Evolutionary conservation across 2,329 filamentous ascomycete species (phyloP).

Genomic region (Talaromyces sp.): DNA sequence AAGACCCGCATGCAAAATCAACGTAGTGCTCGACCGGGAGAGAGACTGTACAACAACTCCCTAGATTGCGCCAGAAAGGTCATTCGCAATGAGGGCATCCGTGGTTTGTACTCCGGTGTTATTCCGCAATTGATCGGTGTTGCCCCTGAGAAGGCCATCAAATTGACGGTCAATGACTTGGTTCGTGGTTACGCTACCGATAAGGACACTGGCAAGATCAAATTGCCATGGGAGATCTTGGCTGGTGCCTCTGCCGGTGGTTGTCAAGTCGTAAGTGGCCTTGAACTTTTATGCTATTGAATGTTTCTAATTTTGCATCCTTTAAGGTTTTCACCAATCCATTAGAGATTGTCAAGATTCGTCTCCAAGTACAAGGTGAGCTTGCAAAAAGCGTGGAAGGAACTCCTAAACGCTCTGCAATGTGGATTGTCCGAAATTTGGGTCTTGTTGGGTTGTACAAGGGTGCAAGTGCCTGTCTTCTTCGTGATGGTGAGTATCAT

Average conservation of each 20-base stretch:
- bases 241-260: conserved; percentile 86
- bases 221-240: conserved; percentile 68
- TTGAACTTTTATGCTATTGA: background rate
- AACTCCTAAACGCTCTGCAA: conserved; percentile 81
- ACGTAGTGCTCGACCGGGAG: conserved; percentile 73
- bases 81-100: conserved; percentile 83
- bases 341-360: conserved; percentile 98
- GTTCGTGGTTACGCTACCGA: conserved; percentile 74
- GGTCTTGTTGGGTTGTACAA: conserved; percentile 95
- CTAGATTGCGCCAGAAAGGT: conserved; percentile 94
- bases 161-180: conserved; percentile 95
- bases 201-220: conserved; percentile 69
- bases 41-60: conserved; percentile 94
- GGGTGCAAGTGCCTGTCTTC: conserved; percentile 86
- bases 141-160: conserved; percentile 99
- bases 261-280: conserved; percentile 83
- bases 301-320: background rate
- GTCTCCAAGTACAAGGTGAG: conserved; percentile 94
- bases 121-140: conserved; percentile 94
- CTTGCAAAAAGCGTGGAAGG: conserved; percentile 82
- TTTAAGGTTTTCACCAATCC: conserved; percentile 89
- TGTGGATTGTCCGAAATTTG: conserved; percentile 96
- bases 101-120: conserved; percentile 89
- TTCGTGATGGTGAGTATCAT: conserved; percentile 64
- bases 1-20: conserved; percentile 99